phyloP scores from a whole-genome alignment of 371 early-diverging fungal species.

The Mortierella sp. region DNA sequence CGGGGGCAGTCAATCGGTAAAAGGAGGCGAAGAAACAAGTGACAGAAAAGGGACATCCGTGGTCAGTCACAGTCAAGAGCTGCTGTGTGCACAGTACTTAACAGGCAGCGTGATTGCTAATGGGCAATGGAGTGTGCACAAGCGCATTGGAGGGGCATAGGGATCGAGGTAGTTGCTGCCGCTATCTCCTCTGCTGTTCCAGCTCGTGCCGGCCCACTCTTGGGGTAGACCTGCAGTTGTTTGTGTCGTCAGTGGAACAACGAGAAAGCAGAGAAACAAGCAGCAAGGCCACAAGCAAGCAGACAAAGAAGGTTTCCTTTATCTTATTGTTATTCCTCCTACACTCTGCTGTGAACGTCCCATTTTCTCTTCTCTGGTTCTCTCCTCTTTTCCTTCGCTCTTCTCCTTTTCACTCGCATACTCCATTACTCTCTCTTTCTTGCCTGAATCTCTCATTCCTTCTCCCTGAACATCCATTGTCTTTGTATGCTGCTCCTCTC shows the following conservation, averaged over 20 bases:
- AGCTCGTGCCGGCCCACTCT: conserved; percentile 18
- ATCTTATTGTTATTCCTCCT: background rate
- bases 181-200: background rate
- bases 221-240: background rate
- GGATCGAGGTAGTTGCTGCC: too few relatives aligned
- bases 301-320: too few relatives aligned
- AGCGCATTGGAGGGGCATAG: too few relatives aligned
- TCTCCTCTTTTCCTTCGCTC: background rate
- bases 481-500: background rate
- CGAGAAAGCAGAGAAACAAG: background rate
- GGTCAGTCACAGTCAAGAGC: background rate
- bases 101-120: too few relatives aligned
- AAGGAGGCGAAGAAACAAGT: background rate
- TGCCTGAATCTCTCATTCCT: background rate
- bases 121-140: background rate
- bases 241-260: too few relatives aligned
- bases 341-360: background rate
- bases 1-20: background rate
- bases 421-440: background rate
- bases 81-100: too few relatives aligned
- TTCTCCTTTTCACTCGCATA: background rate
- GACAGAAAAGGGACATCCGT: background rate
- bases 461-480: background rate
- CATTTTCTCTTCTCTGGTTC: background rate
- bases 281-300: background rate